Percentiles rank a stretch among this genome's conserved stretches.
Evolutionary conservation across 1,284 basidiomycete genomes (phyloP).

Genomic region (Coniophora puteana): DNA sequence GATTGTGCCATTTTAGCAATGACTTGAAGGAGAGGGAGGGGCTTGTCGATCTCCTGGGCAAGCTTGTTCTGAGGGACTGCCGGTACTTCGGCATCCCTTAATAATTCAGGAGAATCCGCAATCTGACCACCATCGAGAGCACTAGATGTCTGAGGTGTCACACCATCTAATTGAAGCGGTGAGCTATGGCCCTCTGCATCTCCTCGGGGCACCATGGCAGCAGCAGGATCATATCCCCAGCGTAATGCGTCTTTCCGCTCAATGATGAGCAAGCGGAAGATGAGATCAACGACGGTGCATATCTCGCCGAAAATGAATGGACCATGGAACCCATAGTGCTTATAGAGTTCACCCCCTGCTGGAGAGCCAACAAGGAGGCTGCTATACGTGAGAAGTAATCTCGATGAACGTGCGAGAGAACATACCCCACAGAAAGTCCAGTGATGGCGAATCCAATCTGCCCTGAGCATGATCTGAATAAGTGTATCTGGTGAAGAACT

Average conservation of each 20-base stretch:
- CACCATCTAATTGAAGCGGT: constrained; percentile 2
- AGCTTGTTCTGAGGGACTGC: too few species aligned
- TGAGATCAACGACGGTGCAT: constrained; percentile 55
- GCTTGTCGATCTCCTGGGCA: too few species aligned
- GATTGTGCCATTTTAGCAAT: constrained; percentile 46
- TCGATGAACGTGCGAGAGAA: not conserved
- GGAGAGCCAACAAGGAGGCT: constrained; percentile 62
- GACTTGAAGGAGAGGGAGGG: constrained; percentile 36
- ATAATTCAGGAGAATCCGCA: too few species aligned
- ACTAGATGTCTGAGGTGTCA: too few species aligned
- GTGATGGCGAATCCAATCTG: constrained; percentile 74
- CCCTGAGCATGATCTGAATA: constrained; percentile 32
- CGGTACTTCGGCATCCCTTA: too few species aligned
- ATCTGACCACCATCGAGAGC: too few species aligned
- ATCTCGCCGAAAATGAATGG: constrained; percentile 73
- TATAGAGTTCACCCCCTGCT: constrained; percentile 66
- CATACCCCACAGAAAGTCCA: constrained; percentile 65
- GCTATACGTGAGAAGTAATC: constrained; percentile 1
- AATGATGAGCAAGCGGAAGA: constrained; percentile 59
- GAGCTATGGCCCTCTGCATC: not conserved
- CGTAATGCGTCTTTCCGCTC: constrained; percentile 55
- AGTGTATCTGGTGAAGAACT: constrained; percentile 4
- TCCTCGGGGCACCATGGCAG: too few species aligned
- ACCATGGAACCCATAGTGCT: constrained; percentile 64
- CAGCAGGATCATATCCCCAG: constrained; percentile 49